These are phyloP conservation scores for Aspergillus brunneoviolaceus DNA, from an alignment of 2,329 filamentous ascomycete genomes.

Conservation along the genomic window DNA sequence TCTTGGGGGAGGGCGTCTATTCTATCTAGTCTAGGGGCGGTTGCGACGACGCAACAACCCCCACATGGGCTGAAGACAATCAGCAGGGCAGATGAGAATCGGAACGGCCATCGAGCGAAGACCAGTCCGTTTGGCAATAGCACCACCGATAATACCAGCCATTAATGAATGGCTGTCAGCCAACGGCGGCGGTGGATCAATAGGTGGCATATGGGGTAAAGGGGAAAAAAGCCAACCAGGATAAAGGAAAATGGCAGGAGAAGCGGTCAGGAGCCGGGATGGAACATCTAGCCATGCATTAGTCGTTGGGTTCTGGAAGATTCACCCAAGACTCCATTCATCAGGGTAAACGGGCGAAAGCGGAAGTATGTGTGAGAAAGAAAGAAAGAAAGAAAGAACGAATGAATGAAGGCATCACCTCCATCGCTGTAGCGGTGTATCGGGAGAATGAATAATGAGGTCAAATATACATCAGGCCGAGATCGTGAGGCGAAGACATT, in stretches of 20 bases:
- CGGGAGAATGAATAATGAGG: background rate
- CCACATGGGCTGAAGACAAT: slow-evolving; percentile 4
- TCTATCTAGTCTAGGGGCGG: background rate
- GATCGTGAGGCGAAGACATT: background rate
- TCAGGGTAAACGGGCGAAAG: background rate
- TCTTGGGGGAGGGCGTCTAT: background rate
- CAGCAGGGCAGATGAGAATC: background rate
- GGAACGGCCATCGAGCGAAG: background rate
- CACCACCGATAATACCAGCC: slow-evolving; percentile 7
- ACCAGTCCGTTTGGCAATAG: slow-evolving; percentile 6
- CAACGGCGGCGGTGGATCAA: slow-evolving; percentile 11
- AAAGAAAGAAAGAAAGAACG: no score
- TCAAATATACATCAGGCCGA: slow-evolving; percentile 6
- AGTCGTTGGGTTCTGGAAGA: slow-evolving; percentile 5
- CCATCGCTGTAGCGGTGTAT: slow-evolving; percentile 9
- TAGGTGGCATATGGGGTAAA: slow-evolving; percentile 5
- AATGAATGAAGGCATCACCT: background rate
- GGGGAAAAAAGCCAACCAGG: background rate
- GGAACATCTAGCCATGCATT: background rate
- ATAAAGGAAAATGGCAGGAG: slow-evolving; percentile 11
- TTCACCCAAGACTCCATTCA: background rate
- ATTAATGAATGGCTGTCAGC: slow-evolving; percentile 4
- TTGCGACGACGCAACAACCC: background rate
- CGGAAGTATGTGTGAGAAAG: no score
- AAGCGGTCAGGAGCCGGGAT: slow-evolving; percentile 16